Conservation (phyloP, 2,329 filamentous ascomycete genomes). For the Aureobasidium vineae region DNA sequence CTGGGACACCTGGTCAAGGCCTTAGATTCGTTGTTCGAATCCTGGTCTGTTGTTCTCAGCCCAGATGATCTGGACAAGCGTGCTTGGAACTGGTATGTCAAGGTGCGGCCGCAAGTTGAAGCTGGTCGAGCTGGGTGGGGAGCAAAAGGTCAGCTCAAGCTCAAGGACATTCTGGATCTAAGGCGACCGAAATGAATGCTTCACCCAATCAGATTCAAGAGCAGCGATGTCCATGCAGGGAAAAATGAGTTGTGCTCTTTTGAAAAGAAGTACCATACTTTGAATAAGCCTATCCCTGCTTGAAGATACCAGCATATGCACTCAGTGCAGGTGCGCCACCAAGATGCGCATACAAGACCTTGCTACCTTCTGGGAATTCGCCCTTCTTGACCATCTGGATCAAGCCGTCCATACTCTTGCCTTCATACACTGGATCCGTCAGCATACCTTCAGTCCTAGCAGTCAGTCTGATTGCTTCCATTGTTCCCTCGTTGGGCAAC, state of each 20-base stretch:
- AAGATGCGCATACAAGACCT: constrained; percentile 68
- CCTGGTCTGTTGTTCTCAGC: constrained; percentile 64
- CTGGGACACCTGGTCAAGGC: constrained; percentile 67
- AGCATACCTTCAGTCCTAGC: constrained; percentile 69
- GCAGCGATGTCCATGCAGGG: too few relatives aligned
- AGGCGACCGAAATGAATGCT: constrained; percentile 40
- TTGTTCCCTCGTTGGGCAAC: constrained; percentile 62
- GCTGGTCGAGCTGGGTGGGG: constrained; percentile 77
- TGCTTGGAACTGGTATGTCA: constrained; percentile 80
- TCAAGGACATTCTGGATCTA: constrained; percentile 65
- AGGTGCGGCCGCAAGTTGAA: constrained; percentile 72
- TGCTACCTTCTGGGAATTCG: constrained; percentile 59
- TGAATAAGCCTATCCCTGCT: constrained; percentile 11
- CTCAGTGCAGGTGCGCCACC: constrained; percentile 69
- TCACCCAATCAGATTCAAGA: neutral
- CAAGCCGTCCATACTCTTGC: constrained; percentile 71
- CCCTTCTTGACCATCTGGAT: constrained; percentile 64
- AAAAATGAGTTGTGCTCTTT: too few relatives aligned
- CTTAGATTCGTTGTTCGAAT: constrained; percentile 68
- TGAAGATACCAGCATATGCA: constrained; percentile 51
- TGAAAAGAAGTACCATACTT: too few relatives aligned
- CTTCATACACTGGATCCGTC: constrained; percentile 73
- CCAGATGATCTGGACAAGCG: constrained; percentile 68
- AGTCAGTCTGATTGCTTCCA: constrained; percentile 67
- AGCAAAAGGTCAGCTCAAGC: constrained; percentile 67